phyloP scores from a whole-genome alignment of 2,329 filamentous ascomycete species.

The Trichoderma lentiforme region DNA sequence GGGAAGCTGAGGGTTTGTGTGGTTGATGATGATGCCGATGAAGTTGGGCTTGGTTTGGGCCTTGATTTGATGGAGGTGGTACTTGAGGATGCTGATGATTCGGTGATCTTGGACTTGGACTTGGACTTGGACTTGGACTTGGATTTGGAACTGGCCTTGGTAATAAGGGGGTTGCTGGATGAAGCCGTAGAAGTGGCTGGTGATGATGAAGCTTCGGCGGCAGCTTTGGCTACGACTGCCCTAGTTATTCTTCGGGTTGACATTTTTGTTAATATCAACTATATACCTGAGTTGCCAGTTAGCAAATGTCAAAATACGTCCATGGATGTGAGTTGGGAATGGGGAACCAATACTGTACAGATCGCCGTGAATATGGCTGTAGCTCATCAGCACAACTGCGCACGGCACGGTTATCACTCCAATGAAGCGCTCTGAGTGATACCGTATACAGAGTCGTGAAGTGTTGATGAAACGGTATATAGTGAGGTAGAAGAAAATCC shows the following conservation, averaged over 20 bases:
- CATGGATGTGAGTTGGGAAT: neutral
- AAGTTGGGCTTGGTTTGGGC: neutral
- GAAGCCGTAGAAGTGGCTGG: neutral
- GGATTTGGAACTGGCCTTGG: neutral
- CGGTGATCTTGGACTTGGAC: neutral
- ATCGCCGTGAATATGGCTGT: neutral
- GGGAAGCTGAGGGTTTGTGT: conserved; percentile 29
- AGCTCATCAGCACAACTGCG: neutral
- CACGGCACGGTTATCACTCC: neutral
- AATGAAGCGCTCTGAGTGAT: too few species aligned
- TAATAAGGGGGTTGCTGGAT: neutral
- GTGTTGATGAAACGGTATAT: neutral
- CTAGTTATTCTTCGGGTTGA: neutral
- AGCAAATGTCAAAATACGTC: neutral
- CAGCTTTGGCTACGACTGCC: neutral
- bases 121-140: neutral
- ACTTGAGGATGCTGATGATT: neutral
- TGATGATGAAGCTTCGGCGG: neutral
- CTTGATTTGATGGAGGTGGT: neutral
- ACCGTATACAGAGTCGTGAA: neutral
- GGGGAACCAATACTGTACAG: neutral
- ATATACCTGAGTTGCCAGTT: neutral
- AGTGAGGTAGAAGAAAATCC: neutral
- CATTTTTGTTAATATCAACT: neutral
- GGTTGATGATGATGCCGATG: neutral